Conservation (phyloP, 2,329 filamentous ascomycete genomes). For the Penicillium fuscoglaucum region DNA sequence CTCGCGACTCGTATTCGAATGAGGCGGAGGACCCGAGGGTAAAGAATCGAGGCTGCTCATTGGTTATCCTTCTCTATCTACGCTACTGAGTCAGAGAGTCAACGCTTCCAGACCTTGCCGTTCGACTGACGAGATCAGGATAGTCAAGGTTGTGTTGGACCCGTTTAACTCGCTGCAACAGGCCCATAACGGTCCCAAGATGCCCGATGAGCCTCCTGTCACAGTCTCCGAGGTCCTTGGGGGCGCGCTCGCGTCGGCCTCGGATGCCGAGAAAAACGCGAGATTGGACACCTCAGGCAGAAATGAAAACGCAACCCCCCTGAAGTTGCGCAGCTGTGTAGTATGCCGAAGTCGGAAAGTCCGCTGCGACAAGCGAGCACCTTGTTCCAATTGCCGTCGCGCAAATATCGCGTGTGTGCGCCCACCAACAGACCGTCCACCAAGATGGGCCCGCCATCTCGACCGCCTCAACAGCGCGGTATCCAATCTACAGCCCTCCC, state of each 20-base stretch:
- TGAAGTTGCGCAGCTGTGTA: conserved; percentile 50
- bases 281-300: conserved; percentile 6
- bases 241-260: conserved; percentile 12
- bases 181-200: neutral
- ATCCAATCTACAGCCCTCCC: conserved; percentile 17
- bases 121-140: neutral
- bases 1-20: neutral
- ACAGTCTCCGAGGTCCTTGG: neutral
- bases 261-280: conserved; percentile 16
- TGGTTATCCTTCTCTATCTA: neutral
- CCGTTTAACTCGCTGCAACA: neutral
- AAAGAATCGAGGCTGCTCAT: neutral
- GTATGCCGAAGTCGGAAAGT: conserved; percentile 58
- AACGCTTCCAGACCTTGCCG: neutral
- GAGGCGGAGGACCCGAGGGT: neutral
- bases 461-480: conserved; percentile 35
- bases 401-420: conserved; percentile 55
- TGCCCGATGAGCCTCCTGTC: neutral
- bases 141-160: neutral
- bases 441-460: conserved; percentile 57
- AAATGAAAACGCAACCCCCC: neutral
- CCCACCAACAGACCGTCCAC: conserved; percentile 52
- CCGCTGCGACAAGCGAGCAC: conserved; percentile 57
- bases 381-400: conserved; percentile 58
- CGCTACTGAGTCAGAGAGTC: neutral